A percentile compares a stretch with the other conserved stretches of the same genome.
Conservation (phyloP, 371 early-diverging fungal genomes). For the Lichtheimia corymbifera region DNA sequence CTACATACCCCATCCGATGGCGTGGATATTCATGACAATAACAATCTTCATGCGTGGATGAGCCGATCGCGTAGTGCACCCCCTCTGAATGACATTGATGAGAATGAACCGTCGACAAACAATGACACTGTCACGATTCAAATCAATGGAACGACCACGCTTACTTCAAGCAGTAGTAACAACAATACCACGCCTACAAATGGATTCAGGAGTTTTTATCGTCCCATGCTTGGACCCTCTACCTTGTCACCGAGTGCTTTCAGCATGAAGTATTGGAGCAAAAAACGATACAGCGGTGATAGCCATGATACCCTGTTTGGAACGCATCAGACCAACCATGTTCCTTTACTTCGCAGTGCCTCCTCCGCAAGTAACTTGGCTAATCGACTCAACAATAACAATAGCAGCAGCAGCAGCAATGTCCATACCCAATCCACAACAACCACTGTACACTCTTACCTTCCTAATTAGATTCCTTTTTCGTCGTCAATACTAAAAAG, state of each 20-base stretch:
- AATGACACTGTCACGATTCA: slow-evolving; percentile 10
- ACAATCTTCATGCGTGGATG: no score
- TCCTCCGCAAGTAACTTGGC: slow-evolving; percentile 20
- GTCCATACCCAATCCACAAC: neutral
- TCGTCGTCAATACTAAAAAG: neutral
- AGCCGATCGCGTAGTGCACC: neutral
- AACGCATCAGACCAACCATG: slow-evolving; percentile 5
- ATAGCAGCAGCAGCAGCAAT: neutral
- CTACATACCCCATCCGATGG: no score
- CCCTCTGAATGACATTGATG: slow-evolving; percentile 5
- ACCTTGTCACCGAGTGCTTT: slow-evolving; percentile 13
- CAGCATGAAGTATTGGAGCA: slow-evolving; percentile 24
- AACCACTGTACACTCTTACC: neutral
- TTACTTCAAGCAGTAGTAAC: neutral
- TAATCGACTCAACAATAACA: slow-evolving; percentile 5
- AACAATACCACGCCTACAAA: neutral
- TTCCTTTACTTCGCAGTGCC: slow-evolving; percentile 14
- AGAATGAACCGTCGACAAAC: neutral
- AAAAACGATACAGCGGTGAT: slow-evolving; percentile 33
- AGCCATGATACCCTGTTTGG: slow-evolving; percentile 19
- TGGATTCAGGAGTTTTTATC: neutral
- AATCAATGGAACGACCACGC: neutral
- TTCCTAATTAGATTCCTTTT: neutral
- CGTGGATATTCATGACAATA: no score
- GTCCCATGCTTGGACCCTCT: slow-evolving; percentile 11